Evolutionary conservation across 306 rosid genomes (phyloP).

Genomic region (Chamaecrista fasciculata): DNA sequence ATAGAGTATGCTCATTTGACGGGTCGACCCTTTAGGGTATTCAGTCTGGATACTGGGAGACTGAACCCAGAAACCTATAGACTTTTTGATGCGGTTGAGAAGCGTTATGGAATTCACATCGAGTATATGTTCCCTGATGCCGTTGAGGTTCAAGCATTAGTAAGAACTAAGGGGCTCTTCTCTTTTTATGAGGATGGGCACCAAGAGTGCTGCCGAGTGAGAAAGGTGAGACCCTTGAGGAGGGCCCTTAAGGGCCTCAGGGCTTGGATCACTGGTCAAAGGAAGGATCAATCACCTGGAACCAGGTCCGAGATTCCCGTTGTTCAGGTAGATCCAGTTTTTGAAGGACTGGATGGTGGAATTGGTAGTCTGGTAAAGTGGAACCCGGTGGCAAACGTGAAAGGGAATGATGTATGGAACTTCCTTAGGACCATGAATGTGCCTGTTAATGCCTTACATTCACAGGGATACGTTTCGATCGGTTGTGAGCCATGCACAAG

Average conservation of each 20-base stretch:
- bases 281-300: constrained; percentile 97
- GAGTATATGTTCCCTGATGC: constrained; percentile 98
- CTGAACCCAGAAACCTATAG: constrained; percentile 88
- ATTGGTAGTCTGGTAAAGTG: constrained; percentile 86
- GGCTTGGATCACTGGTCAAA: constrained; percentile 97
- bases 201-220: constrained; percentile 96
- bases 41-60: constrained; percentile 94
- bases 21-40: constrained; percentile 89
- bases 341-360: constrained; percentile 90
- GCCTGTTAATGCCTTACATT: constrained; percentile 83
- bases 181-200: constrained; percentile 98
- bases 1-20: constrained; percentile 94
- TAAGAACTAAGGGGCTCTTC: constrained; percentile 82
- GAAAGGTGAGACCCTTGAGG: constrained; percentile 94
- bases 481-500: constrained; percentile 99
- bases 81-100: constrained; percentile 76
- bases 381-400: constrained; percentile 91
- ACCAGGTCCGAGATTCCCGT: constrained; percentile 92
- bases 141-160: constrained; percentile 95
- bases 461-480: constrained; percentile 81
- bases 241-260: constrained; percentile 88
- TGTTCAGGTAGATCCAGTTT: constrained; percentile 94
- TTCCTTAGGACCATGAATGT: constrained; percentile 89
- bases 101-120: constrained; percentile 77
- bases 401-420: constrained; percentile 75